These are phyloP conservation scores for Citrullus mucosospermus DNA, from an alignment of 306 rosid species.

Conservation along the genomic window DNA sequence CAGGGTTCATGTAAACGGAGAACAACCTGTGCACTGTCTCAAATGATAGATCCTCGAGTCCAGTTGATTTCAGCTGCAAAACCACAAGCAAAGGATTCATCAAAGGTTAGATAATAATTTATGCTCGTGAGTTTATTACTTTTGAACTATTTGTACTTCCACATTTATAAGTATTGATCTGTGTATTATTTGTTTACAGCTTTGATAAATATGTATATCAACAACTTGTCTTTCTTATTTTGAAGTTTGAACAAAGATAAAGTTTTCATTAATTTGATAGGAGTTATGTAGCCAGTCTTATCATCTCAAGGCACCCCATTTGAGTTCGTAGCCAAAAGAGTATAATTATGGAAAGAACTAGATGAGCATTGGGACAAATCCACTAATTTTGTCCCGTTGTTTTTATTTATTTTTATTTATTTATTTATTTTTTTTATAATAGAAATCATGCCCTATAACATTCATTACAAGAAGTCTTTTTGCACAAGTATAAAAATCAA, in stretches of 20 bases:
- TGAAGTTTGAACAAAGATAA: background rate
- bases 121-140: background rate
- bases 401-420: background rate
- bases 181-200: background rate
- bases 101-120: constrained; percentile 39
- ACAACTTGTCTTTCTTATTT: background rate
- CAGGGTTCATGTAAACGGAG: constrained; percentile 52
- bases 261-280: background rate
- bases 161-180: background rate
- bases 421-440: background rate
- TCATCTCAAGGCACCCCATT: background rate
- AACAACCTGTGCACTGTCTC: constrained; percentile 57
- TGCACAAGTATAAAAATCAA: background rate
- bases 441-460: background rate
- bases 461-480: background rate
- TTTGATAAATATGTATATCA: background rate
- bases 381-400: background rate
- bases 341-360: background rate
- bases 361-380: background rate
- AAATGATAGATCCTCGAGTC: constrained; percentile 53
- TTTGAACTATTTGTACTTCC: background rate
- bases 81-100: constrained; percentile 21
- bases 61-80: constrained; percentile 58
- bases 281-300: background rate
- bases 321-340: background rate